Conservation (phyloP, 257 asterid species). For the Handroanthus guayacan region DNA sequence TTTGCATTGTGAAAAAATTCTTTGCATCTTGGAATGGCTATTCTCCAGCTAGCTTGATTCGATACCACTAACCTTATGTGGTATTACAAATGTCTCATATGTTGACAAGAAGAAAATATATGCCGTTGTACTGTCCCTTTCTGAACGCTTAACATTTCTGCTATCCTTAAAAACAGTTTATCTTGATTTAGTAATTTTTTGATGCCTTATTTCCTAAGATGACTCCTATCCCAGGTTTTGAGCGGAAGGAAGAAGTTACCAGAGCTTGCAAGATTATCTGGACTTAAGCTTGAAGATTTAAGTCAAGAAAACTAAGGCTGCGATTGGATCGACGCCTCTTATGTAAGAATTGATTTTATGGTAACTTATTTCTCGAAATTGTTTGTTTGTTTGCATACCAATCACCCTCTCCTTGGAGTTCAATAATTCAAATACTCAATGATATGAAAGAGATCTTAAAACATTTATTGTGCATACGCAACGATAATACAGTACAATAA, state of each 20-base stretch:
- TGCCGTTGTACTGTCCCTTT: background rate
- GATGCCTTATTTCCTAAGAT: conserved; percentile 15
- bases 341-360: too few relatives aligned
- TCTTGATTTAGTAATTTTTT: conserved; percentile 6
- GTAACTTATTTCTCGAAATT: too few relatives aligned
- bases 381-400: too few relatives aligned
- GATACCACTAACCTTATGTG: background rate
- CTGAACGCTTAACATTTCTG: conserved; percentile 10
- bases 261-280: conserved; percentile 79
- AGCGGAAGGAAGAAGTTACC: conserved; percentile 72
- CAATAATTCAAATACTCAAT: too few relatives aligned
- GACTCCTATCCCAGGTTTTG: conserved; percentile 59
- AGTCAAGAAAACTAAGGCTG: conserved; percentile 42
- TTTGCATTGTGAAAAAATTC: background rate
- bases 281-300: conserved; percentile 66
- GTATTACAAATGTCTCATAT: background rate
- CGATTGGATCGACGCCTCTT: too few relatives aligned
- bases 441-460: too few relatives aligned
- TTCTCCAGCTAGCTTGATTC: background rate
- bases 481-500: too few relatives aligned
- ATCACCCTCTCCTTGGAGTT: too few relatives aligned
- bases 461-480: too few relatives aligned
- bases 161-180: background rate
- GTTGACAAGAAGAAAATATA: background rate
- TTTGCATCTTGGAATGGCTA: background rate